These are phyloP conservation scores for Mycena leptocephala DNA, from an alignment of 768 basidiomycete genomes.

Conservation along the genomic window DNA sequence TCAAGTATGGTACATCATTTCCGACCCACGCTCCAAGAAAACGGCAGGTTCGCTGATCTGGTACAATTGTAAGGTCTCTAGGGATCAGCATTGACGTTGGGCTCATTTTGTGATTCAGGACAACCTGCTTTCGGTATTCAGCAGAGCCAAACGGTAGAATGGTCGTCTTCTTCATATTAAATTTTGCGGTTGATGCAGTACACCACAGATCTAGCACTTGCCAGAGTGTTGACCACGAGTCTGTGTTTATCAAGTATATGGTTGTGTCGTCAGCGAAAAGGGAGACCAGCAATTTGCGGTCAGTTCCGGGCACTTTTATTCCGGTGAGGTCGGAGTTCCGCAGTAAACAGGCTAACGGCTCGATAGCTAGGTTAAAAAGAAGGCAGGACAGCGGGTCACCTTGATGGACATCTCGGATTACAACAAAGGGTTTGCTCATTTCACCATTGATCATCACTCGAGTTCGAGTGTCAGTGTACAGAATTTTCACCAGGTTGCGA, in stretches of 20 bases:
- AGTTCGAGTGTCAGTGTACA: neutral
- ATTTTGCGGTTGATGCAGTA: neutral
- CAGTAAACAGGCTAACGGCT: slow-evolving; percentile 12
- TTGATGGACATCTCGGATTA: slow-evolving; percentile 4
- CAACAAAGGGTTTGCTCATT: slow-evolving; percentile 7
- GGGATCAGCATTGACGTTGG: neutral
- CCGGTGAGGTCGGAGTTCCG: slow-evolving; percentile 37
- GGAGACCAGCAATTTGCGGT: slow-evolving; percentile 22
- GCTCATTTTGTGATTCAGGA: neutral
- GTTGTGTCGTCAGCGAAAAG: slow-evolving; percentile 50
- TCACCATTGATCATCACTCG: slow-evolving; percentile 20
- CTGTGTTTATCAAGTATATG: slow-evolving; percentile 26
- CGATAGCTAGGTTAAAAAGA: neutral
- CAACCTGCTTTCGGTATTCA: neutral
- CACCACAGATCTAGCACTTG: neutral
- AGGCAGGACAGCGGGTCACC: slow-evolving; percentile 21
- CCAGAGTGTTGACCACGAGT: neutral
- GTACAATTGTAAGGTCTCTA: neutral
- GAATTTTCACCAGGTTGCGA: neutral
- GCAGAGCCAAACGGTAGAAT: neutral
- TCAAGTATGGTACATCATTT: neutral
- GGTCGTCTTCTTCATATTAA: neutral
- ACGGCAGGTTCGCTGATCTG: neutral
- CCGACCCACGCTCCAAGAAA: neutral
- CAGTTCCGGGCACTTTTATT: slow-evolving; percentile 29